These are phyloP conservation scores for Clarireedia hainanense DNA, from an alignment of 2,329 filamentous ascomycete species.

Conservation along the genomic window DNA sequence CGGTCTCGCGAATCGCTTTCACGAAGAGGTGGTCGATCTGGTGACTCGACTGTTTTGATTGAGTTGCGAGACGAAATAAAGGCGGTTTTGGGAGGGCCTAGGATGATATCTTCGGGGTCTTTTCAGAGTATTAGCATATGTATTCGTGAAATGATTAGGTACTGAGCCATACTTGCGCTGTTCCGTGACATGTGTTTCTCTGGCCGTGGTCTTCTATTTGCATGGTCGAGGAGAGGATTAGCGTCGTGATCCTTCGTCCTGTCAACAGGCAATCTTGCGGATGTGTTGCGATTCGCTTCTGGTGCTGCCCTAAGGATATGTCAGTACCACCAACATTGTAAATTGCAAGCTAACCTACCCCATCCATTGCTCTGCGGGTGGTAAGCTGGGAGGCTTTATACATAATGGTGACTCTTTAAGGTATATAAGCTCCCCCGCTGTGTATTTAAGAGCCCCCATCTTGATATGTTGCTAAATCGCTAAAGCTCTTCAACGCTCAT, in stretches of 20 bases:
- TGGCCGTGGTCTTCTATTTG: slow-evolving; percentile 39
- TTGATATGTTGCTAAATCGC: slow-evolving; percentile 4
- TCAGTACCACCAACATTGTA: slow-evolving; percentile 13
- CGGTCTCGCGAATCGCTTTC: slow-evolving; percentile 50
- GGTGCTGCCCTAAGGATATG: slow-evolving; percentile 20
- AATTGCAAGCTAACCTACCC: slow-evolving; percentile 48
- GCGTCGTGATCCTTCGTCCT: slow-evolving; percentile 35
- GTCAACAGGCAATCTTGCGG: slow-evolving; percentile 37
- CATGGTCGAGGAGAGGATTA: slow-evolving; percentile 25
- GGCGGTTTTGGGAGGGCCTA: slow-evolving; percentile 74
- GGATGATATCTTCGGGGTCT: slow-evolving; percentile 74
- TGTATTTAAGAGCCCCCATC: slow-evolving; percentile 46
- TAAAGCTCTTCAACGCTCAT: neutral
- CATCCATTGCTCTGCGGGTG: slow-evolving; percentile 92
- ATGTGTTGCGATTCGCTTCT: slow-evolving; percentile 25
- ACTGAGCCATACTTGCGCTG: slow-evolving; percentile 42
- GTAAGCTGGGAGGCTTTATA: slow-evolving; percentile 72
- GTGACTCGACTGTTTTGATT: slow-evolving; percentile 33
- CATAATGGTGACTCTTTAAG: slow-evolving; percentile 70
- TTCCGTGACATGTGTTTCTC: slow-evolving; percentile 46
- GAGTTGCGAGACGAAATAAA: slow-evolving; percentile 55
- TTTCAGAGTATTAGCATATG: slow-evolving; percentile 14
- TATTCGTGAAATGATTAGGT: slow-evolving; percentile 13
- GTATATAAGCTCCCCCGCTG: slow-evolving; percentile 65
- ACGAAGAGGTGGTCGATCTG: slow-evolving; percentile 37